Evolutionary conservation across 768 basidiomycete species (phyloP), one percentile per base, ranked within the genome.

Genomic region (Tulasnella sp.): DNA sequence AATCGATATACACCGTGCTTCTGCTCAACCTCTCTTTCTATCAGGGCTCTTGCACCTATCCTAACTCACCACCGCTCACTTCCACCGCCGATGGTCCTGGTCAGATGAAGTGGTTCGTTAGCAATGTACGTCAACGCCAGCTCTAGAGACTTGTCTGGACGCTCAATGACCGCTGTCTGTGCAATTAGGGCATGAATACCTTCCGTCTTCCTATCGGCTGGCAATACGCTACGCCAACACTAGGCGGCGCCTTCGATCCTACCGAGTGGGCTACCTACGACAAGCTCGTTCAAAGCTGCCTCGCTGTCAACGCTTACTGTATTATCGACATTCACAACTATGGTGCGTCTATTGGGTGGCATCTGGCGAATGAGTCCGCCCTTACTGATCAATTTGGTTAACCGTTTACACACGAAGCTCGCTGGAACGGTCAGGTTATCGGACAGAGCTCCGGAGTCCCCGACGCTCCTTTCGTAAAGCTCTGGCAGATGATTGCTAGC

Each of bases 131-230:
- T 78, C 28, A 78, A 2, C 7, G 8, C 42, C 12, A 76, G 12
- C 42, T 34, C n/a, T n/a, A n/a, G n/a, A n/a, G n/a, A n/a, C n/a
- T n/a, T n/a, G n/a, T n/a, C n/a, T n/a, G n/a, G n/a, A n/a, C 5
- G 20, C 24, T 46, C 1, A n/a, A 2, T 31, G n/a, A 12, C 75
- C 20, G 3, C 9, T 24, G 22, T 75, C 2, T 75, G 7, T 12
- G 28, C 22, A 24, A 31, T 40, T 20, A 76, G 28, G 60, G 88
- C 3, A 90, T 88, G 86, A 90, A 90, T 78, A 85, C 87, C 12
- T 90, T 92, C 87, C 90, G 91, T 77, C 87, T 92, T 28, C 91
- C 91, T 0, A 88, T 90, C 5, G 89, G 88, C 40, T 92, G 91
- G 91, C 91, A 92, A 82, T 83, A 79, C 81, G 81, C 84, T 28